A percentile compares a stretch with the other conserved stretches of the same genome.
Conservation (phyloP, 331 rosid species). For the Spiraea crenata region DNA sequence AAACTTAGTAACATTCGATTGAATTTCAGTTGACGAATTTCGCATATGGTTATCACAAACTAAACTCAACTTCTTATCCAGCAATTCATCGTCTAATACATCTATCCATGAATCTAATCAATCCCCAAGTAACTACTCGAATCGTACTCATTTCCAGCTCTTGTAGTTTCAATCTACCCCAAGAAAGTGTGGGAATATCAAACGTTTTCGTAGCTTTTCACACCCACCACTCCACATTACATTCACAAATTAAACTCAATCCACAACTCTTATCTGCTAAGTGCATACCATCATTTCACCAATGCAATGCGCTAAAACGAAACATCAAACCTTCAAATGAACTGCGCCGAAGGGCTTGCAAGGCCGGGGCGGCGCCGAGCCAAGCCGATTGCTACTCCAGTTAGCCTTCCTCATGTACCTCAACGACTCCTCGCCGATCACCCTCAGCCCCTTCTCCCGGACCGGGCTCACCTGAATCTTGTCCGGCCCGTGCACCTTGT, state of each 20-base stretch:
- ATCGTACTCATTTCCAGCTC: not conserved
- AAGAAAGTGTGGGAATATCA: not conserved
- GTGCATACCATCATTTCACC: not conserved
- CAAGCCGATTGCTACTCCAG: conserved; percentile 59
- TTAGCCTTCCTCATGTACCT: conserved; percentile 71
- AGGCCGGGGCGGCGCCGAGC: conserved; percentile 36
- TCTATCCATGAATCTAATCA: not conserved
- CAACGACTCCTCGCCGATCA: conserved; percentile 85
- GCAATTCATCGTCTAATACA: not conserved
- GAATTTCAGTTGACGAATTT: not conserved
- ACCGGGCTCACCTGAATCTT: conserved; percentile 84
- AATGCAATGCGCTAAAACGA: not conserved
- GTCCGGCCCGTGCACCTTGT: conserved; percentile 97
- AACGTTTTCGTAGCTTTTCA: conserved; percentile 1
- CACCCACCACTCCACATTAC: not conserved
- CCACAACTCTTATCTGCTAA: not conserved
- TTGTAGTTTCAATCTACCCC: not conserved
- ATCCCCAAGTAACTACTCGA: not conserved
- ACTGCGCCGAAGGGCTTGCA: conserved; percentile 96
- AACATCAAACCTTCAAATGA: conserved; percentile 75
- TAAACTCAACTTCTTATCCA: not conserved
- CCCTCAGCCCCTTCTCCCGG: conserved; percentile 64
- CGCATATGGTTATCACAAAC: not conserved
- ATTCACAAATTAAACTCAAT: not conserved
- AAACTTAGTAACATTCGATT: not conserved